A percentile compares a stretch with the other conserved stretches of the same genome.
Conservation (phyloP, 169 alveolate genomes). For the Cryptosporidium viatorum region DNA sequence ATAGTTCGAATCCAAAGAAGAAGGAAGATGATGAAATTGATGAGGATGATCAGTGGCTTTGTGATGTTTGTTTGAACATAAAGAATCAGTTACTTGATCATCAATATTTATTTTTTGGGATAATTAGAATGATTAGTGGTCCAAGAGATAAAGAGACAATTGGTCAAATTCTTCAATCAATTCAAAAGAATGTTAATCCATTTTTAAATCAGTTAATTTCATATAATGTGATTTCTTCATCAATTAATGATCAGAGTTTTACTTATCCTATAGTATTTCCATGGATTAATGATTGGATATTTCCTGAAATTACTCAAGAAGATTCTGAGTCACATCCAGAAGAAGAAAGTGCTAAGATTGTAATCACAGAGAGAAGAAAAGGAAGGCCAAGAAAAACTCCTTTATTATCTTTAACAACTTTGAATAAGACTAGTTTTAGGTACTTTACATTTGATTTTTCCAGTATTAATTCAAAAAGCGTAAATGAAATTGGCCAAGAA, state of each 20-base stretch:
- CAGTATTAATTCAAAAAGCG: neutral
- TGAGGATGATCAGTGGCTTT: conserved; percentile 61
- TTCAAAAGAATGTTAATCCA: conserved; percentile 12
- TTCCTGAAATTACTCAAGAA: conserved; percentile 15
- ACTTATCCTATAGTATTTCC: conserved; percentile 41
- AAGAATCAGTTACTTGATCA: conserved; percentile 37
- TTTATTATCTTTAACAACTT: neutral
- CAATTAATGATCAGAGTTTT: neutral
- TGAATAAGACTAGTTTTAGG: neutral
- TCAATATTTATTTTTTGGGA: conserved; percentile 3
- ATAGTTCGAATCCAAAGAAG: conserved; percentile 4
- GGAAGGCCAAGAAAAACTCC: conserved; percentile 74
- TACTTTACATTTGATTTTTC: conserved; percentile 43
- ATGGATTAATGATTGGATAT: conserved; percentile 55
- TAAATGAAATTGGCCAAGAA: neutral
- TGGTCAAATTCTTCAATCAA: neutral
- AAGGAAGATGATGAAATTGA: conserved; percentile 16
- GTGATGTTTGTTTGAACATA: conserved; percentile 54
- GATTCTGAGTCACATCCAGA: neutral
- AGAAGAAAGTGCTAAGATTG: neutral
- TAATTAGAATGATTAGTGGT: conserved; percentile 53
- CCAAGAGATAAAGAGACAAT: conserved; percentile 25
- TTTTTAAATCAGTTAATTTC: conserved; percentile 31
- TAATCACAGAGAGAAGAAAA: conserved; percentile 32
- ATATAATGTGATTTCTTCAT: conserved; percentile 41